Base-by-base conservation (phyloP, 192 early-diverging fungal species). In the Globomyces pollinis-pini region DNA sequence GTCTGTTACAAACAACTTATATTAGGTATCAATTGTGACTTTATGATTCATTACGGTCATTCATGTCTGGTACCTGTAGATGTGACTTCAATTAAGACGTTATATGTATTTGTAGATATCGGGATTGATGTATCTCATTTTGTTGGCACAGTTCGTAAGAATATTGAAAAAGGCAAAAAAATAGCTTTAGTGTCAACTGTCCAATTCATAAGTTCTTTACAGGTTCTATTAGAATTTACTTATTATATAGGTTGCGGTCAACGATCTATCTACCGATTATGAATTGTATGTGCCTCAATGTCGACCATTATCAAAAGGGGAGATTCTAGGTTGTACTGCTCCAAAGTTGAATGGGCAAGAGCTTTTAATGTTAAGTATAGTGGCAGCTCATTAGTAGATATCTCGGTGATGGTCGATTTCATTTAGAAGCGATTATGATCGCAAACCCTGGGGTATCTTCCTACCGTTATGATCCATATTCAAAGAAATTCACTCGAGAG, bases 41-140 rank as follows among this genome's bases (percentile, higher is more conserved):
- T 95, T 66, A 79, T 99, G 78, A 83, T 99, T 20, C 96, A 99
- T 68, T 99, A 99, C 61, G 96, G 92, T 0, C 96, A 99, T 65
- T 90, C 87, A 59, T 99, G 96, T 67, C 73, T 98, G 34, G 88
- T 99, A 2, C 96, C 96, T 0, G 91, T 99, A 43, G 87, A 91
- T 59, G 77, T 95, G 2, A 99, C 96, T 1, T 83, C 83, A 2
- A 90, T 96, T 64, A 95, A 93, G 61, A 95, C 91, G 12, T 73
- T 99, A 34, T 99, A 99, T 60, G 91, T 99, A 3, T 99, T 99
- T 85, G 96, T 99, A 9, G 96, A 99, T 50, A 98, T 99, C 72
- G 86, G 86, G 7, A 95, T 98, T 51, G 96, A 99, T 64, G 79
- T 82, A 5, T 67, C 82, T 38, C 94, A 99, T 68, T 96, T 99